Evolutionary conservation across 2,329 filamentous ascomycete genomes (phyloP).

Genomic region (Tolypocladium paradoxum): DNA sequence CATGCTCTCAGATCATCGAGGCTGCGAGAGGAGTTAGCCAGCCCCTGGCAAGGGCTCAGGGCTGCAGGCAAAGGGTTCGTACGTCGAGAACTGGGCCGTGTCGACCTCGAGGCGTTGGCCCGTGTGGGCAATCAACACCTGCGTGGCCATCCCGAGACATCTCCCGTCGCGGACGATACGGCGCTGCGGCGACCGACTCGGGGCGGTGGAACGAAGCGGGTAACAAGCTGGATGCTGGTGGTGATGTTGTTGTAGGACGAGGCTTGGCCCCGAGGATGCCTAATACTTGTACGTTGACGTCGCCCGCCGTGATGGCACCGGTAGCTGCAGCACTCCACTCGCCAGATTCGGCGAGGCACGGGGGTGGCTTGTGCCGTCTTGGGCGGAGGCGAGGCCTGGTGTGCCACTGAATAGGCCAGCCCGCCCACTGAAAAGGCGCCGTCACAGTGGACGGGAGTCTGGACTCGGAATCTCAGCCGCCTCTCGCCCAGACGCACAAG

Average conservation of each 20-base stretch:
- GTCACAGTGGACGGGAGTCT: no score
- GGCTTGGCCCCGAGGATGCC: neutral
- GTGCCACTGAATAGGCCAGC: neutral
- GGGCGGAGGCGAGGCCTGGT: neutral
- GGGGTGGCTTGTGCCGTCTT: neutral
- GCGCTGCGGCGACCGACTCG: conserved; percentile 12
- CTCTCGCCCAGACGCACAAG: neutral
- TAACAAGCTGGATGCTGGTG: neutral
- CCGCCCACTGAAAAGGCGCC: neutral
- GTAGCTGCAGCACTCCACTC: neutral
- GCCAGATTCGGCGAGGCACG: conserved; percentile 2
- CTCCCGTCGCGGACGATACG: conserved; percentile 22
- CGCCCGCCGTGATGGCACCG: neutral
- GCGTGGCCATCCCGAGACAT: conserved; percentile 69
- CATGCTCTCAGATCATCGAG: conserved; percentile 78
- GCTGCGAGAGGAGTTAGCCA: conserved; percentile 26
- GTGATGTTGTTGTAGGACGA: neutral
- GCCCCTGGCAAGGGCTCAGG: conserved; percentile 1
- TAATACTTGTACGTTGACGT: neutral
- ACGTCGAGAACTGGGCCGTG: conserved; percentile 65
- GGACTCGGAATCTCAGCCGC: no score
- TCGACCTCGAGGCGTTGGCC: conserved; percentile 78
- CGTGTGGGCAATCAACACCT: conserved; percentile 86
- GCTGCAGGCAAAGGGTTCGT: conserved; percentile 18
- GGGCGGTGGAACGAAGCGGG: neutral